Percentiles rank a stretch among this genome's conserved stretches.
phyloP scores from a whole-genome alignment of 495 filamentous ascomycete species.

The Bathelium albidoporum region DNA sequence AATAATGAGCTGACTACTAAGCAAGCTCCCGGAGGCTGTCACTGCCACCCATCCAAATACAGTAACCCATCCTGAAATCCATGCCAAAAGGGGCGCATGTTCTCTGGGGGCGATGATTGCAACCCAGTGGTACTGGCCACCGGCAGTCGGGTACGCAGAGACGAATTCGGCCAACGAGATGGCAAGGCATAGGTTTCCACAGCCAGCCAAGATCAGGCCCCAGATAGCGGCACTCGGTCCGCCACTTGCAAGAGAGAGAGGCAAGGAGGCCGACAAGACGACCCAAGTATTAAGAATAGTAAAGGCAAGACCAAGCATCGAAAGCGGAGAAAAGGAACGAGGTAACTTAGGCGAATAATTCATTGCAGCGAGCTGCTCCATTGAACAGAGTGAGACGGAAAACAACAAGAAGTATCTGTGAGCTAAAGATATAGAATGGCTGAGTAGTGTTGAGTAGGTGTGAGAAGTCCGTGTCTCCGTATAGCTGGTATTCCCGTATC shows the following conservation, averaged over 20 bases:
- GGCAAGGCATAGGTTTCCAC: slow-evolving; percentile 9
- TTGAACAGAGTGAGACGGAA: too few relatives aligned
- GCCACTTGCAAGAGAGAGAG: not conserved
- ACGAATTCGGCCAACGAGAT: slow-evolving; percentile 17
- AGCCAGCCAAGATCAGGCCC: slow-evolving; percentile 11
- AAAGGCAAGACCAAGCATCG: not conserved
- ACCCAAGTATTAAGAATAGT: slow-evolving; percentile 7
- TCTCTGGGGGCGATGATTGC: slow-evolving; percentile 6
- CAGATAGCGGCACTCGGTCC: slow-evolving; percentile 10
- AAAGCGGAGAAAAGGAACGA: slow-evolving; percentile 7
- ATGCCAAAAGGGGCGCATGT: not conserved
- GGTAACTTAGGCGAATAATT: too few relatives aligned
- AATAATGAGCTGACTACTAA: slow-evolving; percentile 48
- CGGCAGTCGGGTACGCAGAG: slow-evolving; percentile 13
- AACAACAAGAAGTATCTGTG: too few relatives aligned
- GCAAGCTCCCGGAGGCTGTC: slow-evolving; percentile 43
- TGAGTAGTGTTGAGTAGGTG: too few relatives aligned
- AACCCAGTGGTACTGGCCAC: slow-evolving; percentile 18
- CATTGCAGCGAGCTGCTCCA: too few relatives aligned
- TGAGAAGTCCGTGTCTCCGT: too few relatives aligned
- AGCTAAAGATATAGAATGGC: too few relatives aligned
- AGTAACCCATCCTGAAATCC: slow-evolving; percentile 43
- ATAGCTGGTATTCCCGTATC: too few relatives aligned
- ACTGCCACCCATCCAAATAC: slow-evolving; percentile 52
- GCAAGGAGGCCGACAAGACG: not conserved